phyloP scores from a whole-genome alignment of 2,329 filamentous ascomycete genomes.

The Sporothrix euskadiensis region DNA sequence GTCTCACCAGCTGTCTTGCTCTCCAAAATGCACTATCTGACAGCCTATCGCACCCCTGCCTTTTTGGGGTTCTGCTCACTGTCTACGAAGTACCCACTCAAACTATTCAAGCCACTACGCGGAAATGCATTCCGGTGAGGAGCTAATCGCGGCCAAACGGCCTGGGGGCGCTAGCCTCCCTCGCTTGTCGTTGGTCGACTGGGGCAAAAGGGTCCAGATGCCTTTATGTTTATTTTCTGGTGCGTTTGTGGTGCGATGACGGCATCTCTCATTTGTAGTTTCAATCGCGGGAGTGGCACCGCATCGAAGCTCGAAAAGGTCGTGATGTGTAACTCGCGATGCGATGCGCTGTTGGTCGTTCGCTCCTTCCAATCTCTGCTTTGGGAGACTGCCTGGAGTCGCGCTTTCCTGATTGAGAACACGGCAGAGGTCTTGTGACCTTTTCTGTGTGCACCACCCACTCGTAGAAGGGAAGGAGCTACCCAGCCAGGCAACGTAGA shows the following conservation, averaged over 20 bases:
- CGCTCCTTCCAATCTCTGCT: not conserved
- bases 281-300: not conserved
- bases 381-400: not conserved
- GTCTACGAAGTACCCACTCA: not conserved
- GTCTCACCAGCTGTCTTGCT: not conserved
- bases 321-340: not conserved
- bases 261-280: not conserved
- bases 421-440: not conserved
- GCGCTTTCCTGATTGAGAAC: not conserved
- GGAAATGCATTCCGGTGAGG: not conserved
- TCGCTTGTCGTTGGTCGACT: not conserved
- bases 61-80: not conserved
- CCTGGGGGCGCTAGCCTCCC: not conserved
- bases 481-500: not conserved
- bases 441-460: not conserved
- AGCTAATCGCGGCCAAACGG: conserved; percentile 1
- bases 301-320: not conserved
- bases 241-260: not conserved
- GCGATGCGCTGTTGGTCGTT: not conserved
- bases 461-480: conserved; percentile 8
- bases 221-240: not conserved
- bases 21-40: not conserved
- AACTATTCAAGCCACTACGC: not conserved
- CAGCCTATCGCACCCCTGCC: not conserved
- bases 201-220: conserved; percentile 6